Percentiles rank a stretch among this genome's conserved stretches.
Evolutionary conservation across 345 rosid species (phyloP).

Genomic region (Salix suchowensis): DNA sequence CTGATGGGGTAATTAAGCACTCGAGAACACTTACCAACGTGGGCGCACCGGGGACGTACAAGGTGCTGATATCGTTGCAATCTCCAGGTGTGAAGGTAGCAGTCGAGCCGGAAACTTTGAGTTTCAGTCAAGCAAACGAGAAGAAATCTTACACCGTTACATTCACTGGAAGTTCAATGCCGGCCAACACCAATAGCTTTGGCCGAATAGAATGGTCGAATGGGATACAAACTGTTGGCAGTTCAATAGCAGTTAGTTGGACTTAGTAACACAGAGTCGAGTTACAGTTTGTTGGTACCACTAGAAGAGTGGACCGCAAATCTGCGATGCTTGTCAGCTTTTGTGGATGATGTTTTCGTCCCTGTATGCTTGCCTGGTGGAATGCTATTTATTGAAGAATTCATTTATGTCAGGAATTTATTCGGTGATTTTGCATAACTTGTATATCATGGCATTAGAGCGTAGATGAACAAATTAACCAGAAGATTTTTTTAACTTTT

Average conservation of each 20-base stretch:
- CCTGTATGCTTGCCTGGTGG: too few relatives aligned
- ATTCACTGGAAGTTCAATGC: constrained; percentile 43
- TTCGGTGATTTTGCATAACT: too few relatives aligned
- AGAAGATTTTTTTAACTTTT: too few relatives aligned
- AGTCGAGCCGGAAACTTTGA: constrained; percentile 56
- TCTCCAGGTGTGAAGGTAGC: constrained; percentile 46
- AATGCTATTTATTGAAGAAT: too few relatives aligned
- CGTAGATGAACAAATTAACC: too few relatives aligned
- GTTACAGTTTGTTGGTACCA: background rate
- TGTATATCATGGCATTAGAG: too few relatives aligned
- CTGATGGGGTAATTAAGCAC: constrained; percentile 37
- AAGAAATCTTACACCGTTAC: constrained; percentile 67
- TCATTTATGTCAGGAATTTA: too few relatives aligned
- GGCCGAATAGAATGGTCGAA: constrained; percentile 29
- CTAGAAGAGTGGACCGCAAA: constrained; percentile 5
- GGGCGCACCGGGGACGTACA: constrained; percentile 34
- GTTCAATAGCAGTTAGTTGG: constrained; percentile 54
- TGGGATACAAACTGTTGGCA: constrained; percentile 24
- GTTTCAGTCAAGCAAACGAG: constrained; percentile 52
- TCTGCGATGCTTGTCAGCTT: constrained; percentile 6
- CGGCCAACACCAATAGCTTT: constrained; percentile 29
- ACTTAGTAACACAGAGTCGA: constrained; percentile 12
- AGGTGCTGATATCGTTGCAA: constrained; percentile 38
- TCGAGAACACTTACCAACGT: constrained; percentile 31
- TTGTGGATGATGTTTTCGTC: background rate